phyloP scores from a whole-genome alignment of 2,329 filamentous ascomycete genomes.

The Clarireedia paspali region DNA sequence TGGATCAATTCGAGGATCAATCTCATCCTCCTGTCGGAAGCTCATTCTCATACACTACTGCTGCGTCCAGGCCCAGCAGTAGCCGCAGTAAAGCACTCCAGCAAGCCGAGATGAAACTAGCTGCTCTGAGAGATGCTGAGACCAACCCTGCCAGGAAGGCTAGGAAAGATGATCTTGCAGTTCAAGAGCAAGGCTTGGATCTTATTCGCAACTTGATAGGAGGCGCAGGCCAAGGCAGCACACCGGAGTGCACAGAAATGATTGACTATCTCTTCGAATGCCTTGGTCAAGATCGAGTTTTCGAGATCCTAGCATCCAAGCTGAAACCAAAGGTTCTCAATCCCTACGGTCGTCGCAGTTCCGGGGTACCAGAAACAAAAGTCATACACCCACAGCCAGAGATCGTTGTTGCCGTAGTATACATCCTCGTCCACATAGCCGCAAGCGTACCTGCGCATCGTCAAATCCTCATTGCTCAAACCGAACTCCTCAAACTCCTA shows the following conservation, averaged over 20 bases:
- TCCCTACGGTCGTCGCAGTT: slow-evolving; percentile 40
- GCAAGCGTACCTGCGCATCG: slow-evolving; percentile 74
- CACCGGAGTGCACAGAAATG: slow-evolving; percentile 56
- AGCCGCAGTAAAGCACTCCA: slow-evolving; percentile 33
- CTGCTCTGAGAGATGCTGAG: slow-evolving; percentile 55
- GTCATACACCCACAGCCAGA: slow-evolving; percentile 54
- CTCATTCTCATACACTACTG: slow-evolving; percentile 15
- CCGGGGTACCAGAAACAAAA: slow-evolving; percentile 36
- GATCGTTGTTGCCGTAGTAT: slow-evolving; percentile 71
- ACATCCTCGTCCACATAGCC: slow-evolving; percentile 80
- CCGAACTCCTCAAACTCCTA: slow-evolving; percentile 64
- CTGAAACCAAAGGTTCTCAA: slow-evolving; percentile 55
- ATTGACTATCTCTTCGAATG: slow-evolving; percentile 75
- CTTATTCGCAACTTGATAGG: slow-evolving; percentile 86
- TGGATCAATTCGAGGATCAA: slow-evolving; percentile 41
- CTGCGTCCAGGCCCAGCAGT: slow-evolving; percentile 20
- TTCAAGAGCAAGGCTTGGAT: slow-evolving; percentile 86
- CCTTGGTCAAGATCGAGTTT: slow-evolving; percentile 69
- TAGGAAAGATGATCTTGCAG: slow-evolving; percentile 69
- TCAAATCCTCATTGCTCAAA: slow-evolving; percentile 69
- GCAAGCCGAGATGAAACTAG: slow-evolving; percentile 42
- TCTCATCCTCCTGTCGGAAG: slow-evolving; percentile 18
- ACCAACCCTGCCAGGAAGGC: slow-evolving; percentile 59
- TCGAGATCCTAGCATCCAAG: slow-evolving; percentile 74
- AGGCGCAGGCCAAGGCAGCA: slow-evolving; percentile 40